These are phyloP conservation scores for Groenewaldozyma tartarivorans DNA, from an alignment of 805 yeast genomes.

Conservation along the genomic window DNA sequence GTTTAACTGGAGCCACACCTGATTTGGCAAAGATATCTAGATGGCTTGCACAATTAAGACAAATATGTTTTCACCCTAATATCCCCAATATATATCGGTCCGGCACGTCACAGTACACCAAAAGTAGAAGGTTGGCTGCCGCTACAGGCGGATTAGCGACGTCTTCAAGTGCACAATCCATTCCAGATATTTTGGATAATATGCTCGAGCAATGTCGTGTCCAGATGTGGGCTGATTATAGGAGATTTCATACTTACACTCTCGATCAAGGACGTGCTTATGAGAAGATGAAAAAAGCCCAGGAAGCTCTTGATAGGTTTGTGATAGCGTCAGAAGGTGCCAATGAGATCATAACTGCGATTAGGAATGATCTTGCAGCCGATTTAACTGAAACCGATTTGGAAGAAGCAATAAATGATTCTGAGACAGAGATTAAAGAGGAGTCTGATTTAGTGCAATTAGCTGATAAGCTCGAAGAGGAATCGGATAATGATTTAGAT, in stretches of 20 bases:
- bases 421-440: no score
- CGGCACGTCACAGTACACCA: no score
- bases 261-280: slow-evolving; percentile 59
- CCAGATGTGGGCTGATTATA: slow-evolving; percentile 40
- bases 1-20: background rate
- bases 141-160: no score
- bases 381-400: no score
- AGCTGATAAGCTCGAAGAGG: no score
- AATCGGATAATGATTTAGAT: no score
- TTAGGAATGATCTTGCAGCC: background rate
- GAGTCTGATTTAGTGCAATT: no score
- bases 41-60: slow-evolving; percentile 68
- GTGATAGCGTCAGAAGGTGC: slow-evolving; percentile 21
- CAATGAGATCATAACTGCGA: slow-evolving; percentile 4
- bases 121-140: no score
- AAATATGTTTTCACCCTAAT: slow-evolving; percentile 72
- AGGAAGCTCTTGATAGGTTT: slow-evolving; percentile 41
- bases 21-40: slow-evolving; percentile 35
- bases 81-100: no score
- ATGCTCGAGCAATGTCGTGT: slow-evolving; percentile 51
- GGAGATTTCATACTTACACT: slow-evolving; percentile 35
- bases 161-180: slow-evolving; percentile 41
- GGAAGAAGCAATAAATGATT: no score
- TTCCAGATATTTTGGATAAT: slow-evolving; percentile 58
- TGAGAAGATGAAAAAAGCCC: slow-evolving; percentile 49